Base-by-base conservation (phyloP, 352 stramenopile genomes). In the Stephanocyclus meneghinianus region DNA sequence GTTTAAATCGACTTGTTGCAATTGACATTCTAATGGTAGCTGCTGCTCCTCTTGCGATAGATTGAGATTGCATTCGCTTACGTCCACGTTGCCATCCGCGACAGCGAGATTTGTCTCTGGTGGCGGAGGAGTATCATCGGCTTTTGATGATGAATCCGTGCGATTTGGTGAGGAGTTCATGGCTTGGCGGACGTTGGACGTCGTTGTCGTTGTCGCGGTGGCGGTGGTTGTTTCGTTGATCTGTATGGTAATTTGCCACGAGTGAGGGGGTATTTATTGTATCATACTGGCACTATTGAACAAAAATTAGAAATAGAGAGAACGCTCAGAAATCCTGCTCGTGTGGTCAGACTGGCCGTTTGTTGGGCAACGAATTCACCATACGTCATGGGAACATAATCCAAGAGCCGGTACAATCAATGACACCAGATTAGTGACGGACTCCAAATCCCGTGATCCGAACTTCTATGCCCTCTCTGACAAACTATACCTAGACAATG, bases 1-100 rank as follows among this genome's bases (percentile, higher is more conserved):
- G 57, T 65, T 80, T 16, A 84, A 68, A 53, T 88, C 75, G 1
- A 85, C 80, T 67, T 79, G 42, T 32, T 87, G 57, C 4, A 74
- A 37, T 59, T 85, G 69, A 47, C 68, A 63, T 79, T 81, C 73
- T 16, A 74, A 13, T 18, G 78, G 78, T 2, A 72, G 57, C 18
- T 81, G 51, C 26, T 40, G 53, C 56, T 18, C 32, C 2, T 74
- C 35, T 16, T 69, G 61, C 15, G 61, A 16, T 7, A 10, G 50
- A 29, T 44, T 3, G 37, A 51, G 55, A 55, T 45, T 63, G 66
- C 6, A 30, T 40, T 42, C 63, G 32, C 21, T 11, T 15, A 11
- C 32, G 35, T 59, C 35, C 4, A n/a, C 56, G 26, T 62, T 70
- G n/a, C 26, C 42, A 63, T 60, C 48, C 16, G 3, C 45, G 26